Evolutionary conservation across 495 filamentous ascomycete genomes (phyloP).

Genomic region (Aspergillus cristatus): DNA sequence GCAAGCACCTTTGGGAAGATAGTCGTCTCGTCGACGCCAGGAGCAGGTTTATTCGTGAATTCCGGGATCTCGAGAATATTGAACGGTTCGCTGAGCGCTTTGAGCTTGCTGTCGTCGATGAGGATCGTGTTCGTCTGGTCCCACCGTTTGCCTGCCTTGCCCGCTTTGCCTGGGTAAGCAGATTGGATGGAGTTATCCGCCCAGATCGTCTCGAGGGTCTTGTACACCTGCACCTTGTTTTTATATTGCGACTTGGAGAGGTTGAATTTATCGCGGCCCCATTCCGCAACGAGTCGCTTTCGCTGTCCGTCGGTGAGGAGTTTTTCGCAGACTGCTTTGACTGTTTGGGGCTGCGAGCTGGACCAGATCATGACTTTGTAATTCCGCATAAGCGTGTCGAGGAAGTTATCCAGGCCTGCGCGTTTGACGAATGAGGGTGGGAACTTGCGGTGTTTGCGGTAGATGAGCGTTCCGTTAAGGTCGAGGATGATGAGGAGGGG

Average conservation of each 20-base stretch:
- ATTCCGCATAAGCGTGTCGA: conserved; percentile 53
- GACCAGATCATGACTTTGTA: conserved; percentile 88
- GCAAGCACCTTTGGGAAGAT: conserved; percentile 26
- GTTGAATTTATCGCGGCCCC: conserved; percentile 72
- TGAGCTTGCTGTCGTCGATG: conserved; percentile 73
- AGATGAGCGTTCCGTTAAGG: conserved; percentile 83
- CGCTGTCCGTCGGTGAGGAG: conserved; percentile 38
- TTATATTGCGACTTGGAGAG: conserved; percentile 55
- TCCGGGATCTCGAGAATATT: conserved; percentile 77
- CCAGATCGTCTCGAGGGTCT: conserved; percentile 70
- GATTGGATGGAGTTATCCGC: conserved; percentile 38
- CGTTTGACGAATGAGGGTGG: conserved; percentile 50
- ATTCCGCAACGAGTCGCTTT: conserved; percentile 52
- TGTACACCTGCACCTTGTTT: conserved; percentile 77
- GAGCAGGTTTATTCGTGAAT: conserved; percentile 36
- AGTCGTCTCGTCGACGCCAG: conserved; percentile 16
- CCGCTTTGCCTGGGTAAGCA: conserved; percentile 28
- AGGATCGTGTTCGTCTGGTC: conserved; percentile 80
- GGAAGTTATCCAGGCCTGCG: conserved; percentile 53
- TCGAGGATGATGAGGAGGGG: conserved; percentile 75
- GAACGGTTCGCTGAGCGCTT: conserved; percentile 72
- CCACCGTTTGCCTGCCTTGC: conserved; percentile 37
- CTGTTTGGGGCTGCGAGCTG: conserved; percentile 64
- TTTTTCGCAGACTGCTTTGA: conserved; percentile 44
- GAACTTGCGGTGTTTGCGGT: conserved; percentile 45